Base-by-base conservation (phyloP, 2,329 filamentous ascomycete species). In the Furcasterigmium furcatum region DNA sequence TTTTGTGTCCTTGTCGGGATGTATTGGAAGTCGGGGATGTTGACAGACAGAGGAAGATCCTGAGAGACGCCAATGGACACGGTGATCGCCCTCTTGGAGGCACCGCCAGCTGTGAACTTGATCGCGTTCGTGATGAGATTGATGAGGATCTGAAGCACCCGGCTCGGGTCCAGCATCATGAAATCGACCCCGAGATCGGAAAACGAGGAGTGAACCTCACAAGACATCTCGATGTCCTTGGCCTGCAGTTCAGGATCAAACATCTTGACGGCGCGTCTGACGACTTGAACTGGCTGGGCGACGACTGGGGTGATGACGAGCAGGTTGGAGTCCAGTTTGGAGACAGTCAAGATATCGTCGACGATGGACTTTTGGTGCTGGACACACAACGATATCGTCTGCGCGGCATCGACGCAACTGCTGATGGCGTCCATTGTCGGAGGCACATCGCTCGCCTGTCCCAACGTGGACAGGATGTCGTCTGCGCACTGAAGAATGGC, bases 101-200 rank as follows among this genome's bases (percentile, higher is more conserved):
- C 22, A 7, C n/a, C n/a, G 45, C 59, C 12, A 45, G 54, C 59
- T 3, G 73, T 83, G 55, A 82, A 82, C 45, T 82, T 82, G 63
- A 82, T 80, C 9, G 77, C 76, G 52, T 82, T 81, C n/a, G 77
- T 80, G 4, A 76, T 73, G 4, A 82, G 66, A 51, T 82, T 82
- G 60, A 82, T 80, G 16, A 81, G 64, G 2, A 81, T 74, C 56
- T 81, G 77, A n/a, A 80, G 64, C 4, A 82, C 74, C 36, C 79
- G 68, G 9, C 71, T 76, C 1, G 78, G 79, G 55, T 82, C 79
- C 22, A 81, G 63, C 32, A 65, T 69, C n/a, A 79, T 73, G 75
- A 76, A 80, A 41, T 80, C 72, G 22, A 80, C 64, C 4, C 61
- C 58, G n/a, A 79, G 56, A 8, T 66, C 59, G n/a, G 64, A 62